A percentile compares a stretch with the other conserved stretches of the same genome.
These are phyloP conservation scores for Stenocarpella maydis DNA, from an alignment of 2,329 filamentous ascomycete species.

Conservation along the genomic window DNA sequence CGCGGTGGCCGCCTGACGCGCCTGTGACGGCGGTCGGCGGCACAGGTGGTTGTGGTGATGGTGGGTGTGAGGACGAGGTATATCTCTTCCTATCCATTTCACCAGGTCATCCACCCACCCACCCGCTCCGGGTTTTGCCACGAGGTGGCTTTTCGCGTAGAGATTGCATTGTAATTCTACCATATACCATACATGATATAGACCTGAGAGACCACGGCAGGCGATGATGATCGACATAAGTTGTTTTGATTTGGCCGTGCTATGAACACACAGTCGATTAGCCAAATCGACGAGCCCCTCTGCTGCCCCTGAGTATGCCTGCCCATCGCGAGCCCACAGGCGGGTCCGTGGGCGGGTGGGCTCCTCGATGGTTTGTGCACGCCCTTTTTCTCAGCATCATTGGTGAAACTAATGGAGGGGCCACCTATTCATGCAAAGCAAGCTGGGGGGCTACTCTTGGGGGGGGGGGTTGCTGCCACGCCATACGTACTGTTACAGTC, in stretches of 20 bases:
- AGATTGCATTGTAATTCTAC: constrained; percentile 17
- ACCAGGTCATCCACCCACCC: constrained; percentile 3
- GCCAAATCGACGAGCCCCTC: not conserved
- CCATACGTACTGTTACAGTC: constrained; percentile 1
- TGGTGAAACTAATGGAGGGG: constrained; percentile 28
- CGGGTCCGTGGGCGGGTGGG: constrained; percentile 21
- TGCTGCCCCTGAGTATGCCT: constrained; percentile 5
- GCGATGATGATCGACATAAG: constrained; percentile 6
- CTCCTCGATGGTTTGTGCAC: constrained; percentile 12
- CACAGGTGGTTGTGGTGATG: not conserved
- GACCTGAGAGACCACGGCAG: not conserved
- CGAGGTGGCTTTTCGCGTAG: not conserved
- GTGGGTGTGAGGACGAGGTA: constrained; percentile 14
- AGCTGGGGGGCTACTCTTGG: constrained; percentile 14
- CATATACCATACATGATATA: constrained; percentile 6
- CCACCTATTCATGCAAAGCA: constrained; percentile 21
- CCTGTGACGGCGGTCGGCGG: not conserved
- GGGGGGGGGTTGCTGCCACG: not conserved
- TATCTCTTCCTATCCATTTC: not conserved
- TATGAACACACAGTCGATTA: not conserved
- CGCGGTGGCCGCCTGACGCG: constrained; percentile 13
- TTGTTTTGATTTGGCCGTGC: constrained; percentile 5
- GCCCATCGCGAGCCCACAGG: constrained; percentile 10
- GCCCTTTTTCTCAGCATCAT: constrained; percentile 21
- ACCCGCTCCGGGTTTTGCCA: not conserved